Evolutionary conservation across 2,329 filamentous ascomycete species (phyloP).

Genomic region (Alternaria sp.): DNA sequence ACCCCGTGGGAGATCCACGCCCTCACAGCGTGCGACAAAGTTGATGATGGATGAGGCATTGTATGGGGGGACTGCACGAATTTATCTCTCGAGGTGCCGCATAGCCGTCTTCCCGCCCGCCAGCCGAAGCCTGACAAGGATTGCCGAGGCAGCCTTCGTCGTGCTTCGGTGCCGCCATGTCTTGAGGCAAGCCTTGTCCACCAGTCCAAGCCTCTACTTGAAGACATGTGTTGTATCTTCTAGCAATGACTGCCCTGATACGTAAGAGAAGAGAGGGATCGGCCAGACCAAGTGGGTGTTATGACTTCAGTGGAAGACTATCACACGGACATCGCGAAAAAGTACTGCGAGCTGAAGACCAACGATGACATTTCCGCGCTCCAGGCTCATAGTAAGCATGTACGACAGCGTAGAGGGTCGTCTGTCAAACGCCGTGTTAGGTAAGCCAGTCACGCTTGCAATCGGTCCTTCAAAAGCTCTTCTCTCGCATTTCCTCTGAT

Average conservation of each 20-base stretch:
- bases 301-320: background rate
- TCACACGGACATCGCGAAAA: background rate
- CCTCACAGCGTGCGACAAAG: conserved; percentile 1
- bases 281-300: background rate
- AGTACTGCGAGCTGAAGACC: background rate
- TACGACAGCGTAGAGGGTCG: background rate
- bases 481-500: background rate
- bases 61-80: background rate
- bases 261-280: background rate
- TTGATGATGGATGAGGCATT: background rate
- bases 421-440: background rate
- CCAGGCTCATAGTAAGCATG: background rate
- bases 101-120: conserved; percentile 2
- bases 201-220: background rate
- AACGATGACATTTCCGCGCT: background rate
- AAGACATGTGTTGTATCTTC: conserved; percentile 2
- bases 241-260: background rate
- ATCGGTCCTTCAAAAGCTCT: background rate
- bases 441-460: background rate
- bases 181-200: background rate
- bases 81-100: background rate
- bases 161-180: conserved; percentile 6
- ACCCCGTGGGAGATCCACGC: conserved; percentile 3
- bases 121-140: conserved; percentile 6
- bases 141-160: conserved; percentile 6